Evolutionary conservation across 768 basidiomycete genomes (phyloP), one percentile per base, ranked within the genome.

Genomic region (Tricholoma sp.): DNA sequence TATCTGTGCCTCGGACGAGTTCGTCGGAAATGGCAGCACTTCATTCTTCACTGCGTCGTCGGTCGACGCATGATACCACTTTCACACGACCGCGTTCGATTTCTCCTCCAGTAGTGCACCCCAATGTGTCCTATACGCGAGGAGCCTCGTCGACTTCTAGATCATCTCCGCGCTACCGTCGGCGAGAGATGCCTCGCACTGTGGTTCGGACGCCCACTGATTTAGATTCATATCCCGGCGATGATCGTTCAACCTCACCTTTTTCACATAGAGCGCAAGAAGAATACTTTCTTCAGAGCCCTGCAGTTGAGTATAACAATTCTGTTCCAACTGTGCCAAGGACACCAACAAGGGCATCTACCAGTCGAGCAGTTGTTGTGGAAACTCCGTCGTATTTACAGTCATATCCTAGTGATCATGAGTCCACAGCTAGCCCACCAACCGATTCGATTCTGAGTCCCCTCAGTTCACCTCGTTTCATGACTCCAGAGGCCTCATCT

Each of bases 171-270:
- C 24, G 39, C 10, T 12, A 31, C 7, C 35, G 43, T 18, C 59
- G 34, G 24, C 66, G 16, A 61, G 52, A 55, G 37, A 60, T 41
- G 32, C 57, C 63, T 53, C 64, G 65, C 34, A 66, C 63, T 29
- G 54, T 63, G 35, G 69, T 73, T 31, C 66, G 65, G 50, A 72
- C 72, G 4, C 74, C 73, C 16, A 27, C 59, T n/a, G 61, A 63
- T 16, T 22, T 64, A 22, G 12, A 18, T 5, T 59, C 61, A 31
- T 64, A 62, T 45, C 61, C 63, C 24, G 59, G 51, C 52, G 63
- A 61, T 19, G 18, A n/a, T n/a, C 56, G 50, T 22, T 50, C 56
- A 14, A 45, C 39, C 5, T 27, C 24, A 27, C 24, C 24, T 27
- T 27, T 32, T 16, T 11, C 49, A 50, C 47, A 52, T 24, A 6